Evolutionary conservation across 257 asterid genomes (phyloP).

Genomic region (Lantana camara): DNA sequence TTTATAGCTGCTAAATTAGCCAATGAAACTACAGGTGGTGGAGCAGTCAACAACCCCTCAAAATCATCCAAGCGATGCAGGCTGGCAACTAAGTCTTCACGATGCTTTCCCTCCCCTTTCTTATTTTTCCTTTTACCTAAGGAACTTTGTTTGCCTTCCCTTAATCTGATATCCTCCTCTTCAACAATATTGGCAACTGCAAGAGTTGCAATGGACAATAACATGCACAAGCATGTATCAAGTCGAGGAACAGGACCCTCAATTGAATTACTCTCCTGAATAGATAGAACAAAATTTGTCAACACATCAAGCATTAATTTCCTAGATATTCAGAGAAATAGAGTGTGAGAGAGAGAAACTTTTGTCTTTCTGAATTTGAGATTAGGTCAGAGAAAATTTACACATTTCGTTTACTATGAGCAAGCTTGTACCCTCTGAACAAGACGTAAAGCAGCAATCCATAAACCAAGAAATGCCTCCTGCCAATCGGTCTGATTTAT

Average conservation of each 20-base stretch:
- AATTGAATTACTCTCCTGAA: conserved; percentile 89
- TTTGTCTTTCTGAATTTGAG: conserved; percentile 5
- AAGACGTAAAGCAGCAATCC: conserved; percentile 91
- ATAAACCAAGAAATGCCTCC: conserved; percentile 91
- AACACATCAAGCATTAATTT: too few species aligned
- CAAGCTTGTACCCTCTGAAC: conserved; percentile 81
- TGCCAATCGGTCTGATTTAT: conserved; percentile 85
- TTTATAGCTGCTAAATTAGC: conserved; percentile 97
- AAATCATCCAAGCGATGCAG: conserved; percentile 85
- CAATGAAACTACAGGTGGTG: conserved; percentile 69
- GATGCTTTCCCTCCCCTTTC: conserved; percentile 54
- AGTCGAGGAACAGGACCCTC: conserved; percentile 95
- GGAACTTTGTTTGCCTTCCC: conserved; percentile 42
- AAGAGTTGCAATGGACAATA: conserved; percentile 78
- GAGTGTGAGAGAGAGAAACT: too few species aligned
- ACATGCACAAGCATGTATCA: conserved; percentile 89
- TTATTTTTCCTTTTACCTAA: conserved; percentile 47
- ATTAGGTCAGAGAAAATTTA: neutral
- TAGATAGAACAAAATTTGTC: too few species aligned
- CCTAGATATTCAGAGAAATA: too few species aligned
- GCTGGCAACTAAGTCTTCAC: conserved; percentile 76
- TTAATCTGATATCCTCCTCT: conserved; percentile 62
- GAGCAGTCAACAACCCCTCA: conserved; percentile 83
- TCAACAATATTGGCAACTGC: conserved; percentile 79
- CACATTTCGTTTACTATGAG: conserved; percentile 16